Base-by-base conservation (phyloP, 2,329 filamentous ascomycete species). In the Colletotrichum orchidophilum region DNA sequence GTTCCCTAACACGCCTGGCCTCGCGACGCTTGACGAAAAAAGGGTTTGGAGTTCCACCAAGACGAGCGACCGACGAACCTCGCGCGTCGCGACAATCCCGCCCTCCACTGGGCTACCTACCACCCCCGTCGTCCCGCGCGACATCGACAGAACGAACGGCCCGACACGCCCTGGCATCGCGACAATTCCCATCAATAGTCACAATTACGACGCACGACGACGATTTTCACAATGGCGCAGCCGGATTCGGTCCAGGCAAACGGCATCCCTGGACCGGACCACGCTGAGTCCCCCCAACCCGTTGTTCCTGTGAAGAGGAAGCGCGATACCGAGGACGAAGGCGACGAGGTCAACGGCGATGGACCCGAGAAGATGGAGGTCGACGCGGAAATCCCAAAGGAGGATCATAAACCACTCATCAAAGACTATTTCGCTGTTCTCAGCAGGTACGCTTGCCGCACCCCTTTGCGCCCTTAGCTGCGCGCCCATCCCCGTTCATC, bases 291-390 rank as follows among this genome's bases (percentile, higher is more conserved):
- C 70, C 76, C 75, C 54, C 79, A 78, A 63, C 75, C 79, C 61
- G 77, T 78, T 63, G 75, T 83, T 39, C 79, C 84, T 29, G 81
- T 82, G 69, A 91, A 91, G 82, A 84, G 89, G 79, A 91, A 91
- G 82, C 88, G 88, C 84, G 87, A 89, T 76, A 79, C 81, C 60
- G 82, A 78, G 70, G 83, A 85, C 74, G 83, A 83, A 6, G 82
- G 77, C 71, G 83, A 85, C 74, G 83, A 83, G 4, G 75, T 73
- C 13, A 73, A 69, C 46, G 57, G 46, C 58, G 64, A 74, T 62
- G 57, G 49, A 67, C 77, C 79, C 26, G 77, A 76, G 71, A 73
- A 74, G 63, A 74, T 73, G 52, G 46, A 71, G 39, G 50, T 77
- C 73, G 76, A 80, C 75, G 70, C 82, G 78, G 70, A 61, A 29